Conservation (phyloP, 2,329 filamentous ascomycete genomes). For the Orbilia oligospora region DNA sequence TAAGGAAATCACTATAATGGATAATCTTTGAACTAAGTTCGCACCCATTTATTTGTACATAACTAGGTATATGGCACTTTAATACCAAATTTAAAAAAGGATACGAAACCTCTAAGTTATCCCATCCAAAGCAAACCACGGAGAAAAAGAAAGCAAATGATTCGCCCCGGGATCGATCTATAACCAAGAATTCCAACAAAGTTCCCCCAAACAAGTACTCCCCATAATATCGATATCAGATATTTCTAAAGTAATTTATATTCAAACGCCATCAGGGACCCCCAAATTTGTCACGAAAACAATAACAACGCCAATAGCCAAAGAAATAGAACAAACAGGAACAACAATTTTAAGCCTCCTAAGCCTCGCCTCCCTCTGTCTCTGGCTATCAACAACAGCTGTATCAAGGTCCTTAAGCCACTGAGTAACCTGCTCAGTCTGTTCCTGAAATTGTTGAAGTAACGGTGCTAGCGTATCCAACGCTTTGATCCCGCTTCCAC, state of each 20-base stretch:
- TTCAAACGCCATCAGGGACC: not conserved
- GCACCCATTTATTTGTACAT: conserved; percentile 12
- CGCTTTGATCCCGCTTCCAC: not conserved
- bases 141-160: too few species aligned
- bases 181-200: not conserved
- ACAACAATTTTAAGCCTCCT: conserved; percentile 45
- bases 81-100: not conserved
- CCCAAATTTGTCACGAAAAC: conserved; percentile 34
- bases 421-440: conserved; percentile 50
- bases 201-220: not conserved
- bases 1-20: conserved; percentile 9
- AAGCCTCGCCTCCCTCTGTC: conserved; percentile 39
- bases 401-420: conserved; percentile 52
- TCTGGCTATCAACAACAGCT: conserved; percentile 43
- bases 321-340: conserved; percentile 46
- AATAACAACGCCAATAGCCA: conserved; percentile 42
- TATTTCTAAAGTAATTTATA: too few species aligned
- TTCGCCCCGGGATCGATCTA: not conserved
- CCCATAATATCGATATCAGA: not conserved
- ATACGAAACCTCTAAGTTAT: not conserved
- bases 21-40: conserved; percentile 22
- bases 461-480: conserved; percentile 28
- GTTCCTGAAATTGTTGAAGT: conserved; percentile 42
- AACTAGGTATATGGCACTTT: not conserved
- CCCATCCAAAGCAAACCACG: not conserved